Evolutionary conservation across 805 yeast genomes (phyloP).

Genomic region (Candida ipomoeae): DNA sequence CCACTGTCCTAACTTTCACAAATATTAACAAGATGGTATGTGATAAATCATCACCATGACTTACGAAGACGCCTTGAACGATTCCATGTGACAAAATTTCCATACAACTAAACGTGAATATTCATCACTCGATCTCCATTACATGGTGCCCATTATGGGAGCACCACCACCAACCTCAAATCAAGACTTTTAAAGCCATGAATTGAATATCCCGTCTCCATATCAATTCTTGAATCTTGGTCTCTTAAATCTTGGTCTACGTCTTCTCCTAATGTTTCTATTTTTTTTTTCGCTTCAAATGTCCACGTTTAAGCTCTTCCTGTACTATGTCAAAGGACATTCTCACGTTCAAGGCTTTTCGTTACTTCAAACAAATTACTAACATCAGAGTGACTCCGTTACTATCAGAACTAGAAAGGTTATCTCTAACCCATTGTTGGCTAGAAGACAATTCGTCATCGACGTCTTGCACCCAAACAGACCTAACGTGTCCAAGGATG

Average conservation of each 20-base stretch:
- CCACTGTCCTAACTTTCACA: slow-evolving; percentile 18
- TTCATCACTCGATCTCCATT: not conserved
- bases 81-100: not conserved
- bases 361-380: slow-evolving; percentile 13
- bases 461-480: slow-evolving; percentile 99
- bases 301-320: too few species aligned
- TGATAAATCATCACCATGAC: slow-evolving; percentile 1
- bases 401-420: slow-evolving; percentile 99
- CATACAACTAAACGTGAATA: not conserved
- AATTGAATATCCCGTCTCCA: too few species aligned
- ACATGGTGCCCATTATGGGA: too few species aligned
- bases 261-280: too few species aligned
- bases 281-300: too few species aligned
- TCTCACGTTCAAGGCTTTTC: not conserved
- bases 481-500: slow-evolving; percentile 99
- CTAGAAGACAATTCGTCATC: slow-evolving; percentile 99
- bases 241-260: too few species aligned
- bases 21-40: slow-evolving; percentile 22
- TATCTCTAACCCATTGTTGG: slow-evolving; percentile 97
- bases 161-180: too few species aligned
- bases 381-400: slow-evolving; percentile 90
- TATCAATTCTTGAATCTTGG: too few species aligned
- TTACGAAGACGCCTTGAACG: not conserved
- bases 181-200: too few species aligned
- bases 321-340: not conserved